Evolutionary conservation across 1,139 yeast genomes (phyloP).

Genomic region (Blastobotrys serpentis): DNA sequence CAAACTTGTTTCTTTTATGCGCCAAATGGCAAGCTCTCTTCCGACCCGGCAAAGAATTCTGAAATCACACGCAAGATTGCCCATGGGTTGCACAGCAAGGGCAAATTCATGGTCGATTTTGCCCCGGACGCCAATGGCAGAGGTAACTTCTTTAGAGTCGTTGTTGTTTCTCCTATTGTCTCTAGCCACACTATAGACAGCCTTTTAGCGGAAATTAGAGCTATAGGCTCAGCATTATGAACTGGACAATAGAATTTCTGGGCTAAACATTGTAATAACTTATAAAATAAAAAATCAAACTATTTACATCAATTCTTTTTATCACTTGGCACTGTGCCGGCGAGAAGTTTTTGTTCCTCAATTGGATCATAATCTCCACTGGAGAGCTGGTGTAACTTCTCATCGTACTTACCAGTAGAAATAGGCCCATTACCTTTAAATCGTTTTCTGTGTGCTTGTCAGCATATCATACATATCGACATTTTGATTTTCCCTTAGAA

Average conservation of each 20-base stretch:
- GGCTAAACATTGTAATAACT: conserved; percentile 10
- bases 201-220: conserved; percentile 40
- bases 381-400: conserved; percentile 74
- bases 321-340: conserved; percentile 15
- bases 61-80: conserved; percentile 63
- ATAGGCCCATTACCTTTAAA: conserved; percentile 92
- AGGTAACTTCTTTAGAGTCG: conserved; percentile 85
- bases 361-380: conserved; percentile 76
- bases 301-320: conserved; percentile 8
- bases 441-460: conserved; percentile 54
- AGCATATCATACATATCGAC: too few species aligned
- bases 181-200: conserved; percentile 40
- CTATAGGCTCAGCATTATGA: conserved; percentile 27
- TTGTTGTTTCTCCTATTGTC: conserved; percentile 66
- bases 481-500: too few species aligned
- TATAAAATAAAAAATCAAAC: conserved; percentile 3
- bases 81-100: conserved; percentile 56
- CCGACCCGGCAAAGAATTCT: conserved; percentile 48
- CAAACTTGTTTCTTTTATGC: conserved; percentile 82
- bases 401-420: conserved; percentile 90
- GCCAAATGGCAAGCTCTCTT: conserved; percentile 41
- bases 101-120: conserved; percentile 72
- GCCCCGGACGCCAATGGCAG: conserved; percentile 62
- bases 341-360: conserved; percentile 52
- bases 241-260: not conserved